Conservation (phyloP, 768 basidiomycete species). For the Mycena kentingensis region DNA sequence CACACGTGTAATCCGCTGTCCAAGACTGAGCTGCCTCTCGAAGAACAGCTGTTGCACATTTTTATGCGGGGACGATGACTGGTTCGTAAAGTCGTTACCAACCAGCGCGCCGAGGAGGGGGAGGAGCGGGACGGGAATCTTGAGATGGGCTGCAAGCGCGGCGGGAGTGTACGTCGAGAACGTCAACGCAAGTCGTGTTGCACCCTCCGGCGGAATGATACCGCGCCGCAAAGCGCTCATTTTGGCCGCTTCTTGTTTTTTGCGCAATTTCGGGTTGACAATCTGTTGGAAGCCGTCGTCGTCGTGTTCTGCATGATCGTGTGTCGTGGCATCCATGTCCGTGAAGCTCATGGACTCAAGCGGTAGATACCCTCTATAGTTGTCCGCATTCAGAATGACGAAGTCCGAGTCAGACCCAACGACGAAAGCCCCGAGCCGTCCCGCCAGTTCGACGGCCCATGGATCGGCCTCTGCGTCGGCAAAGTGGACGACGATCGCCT, state of each 20-base stretch:
- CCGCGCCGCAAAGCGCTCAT: constrained; percentile 39
- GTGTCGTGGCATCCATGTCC: constrained; percentile 29
- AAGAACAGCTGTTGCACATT: constrained; percentile 69
- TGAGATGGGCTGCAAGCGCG: constrained; percentile 61
- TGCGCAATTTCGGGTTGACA: constrained; percentile 52
- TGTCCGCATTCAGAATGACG: constrained; percentile 72
- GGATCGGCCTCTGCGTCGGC: constrained; percentile 85
- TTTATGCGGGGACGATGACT: constrained; percentile 47
- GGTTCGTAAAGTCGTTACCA: constrained; percentile 77
- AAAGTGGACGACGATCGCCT: constrained; percentile 58
- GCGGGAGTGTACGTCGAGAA: constrained; percentile 63
- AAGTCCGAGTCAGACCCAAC: constrained; percentile 83
- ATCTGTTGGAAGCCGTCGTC: constrained; percentile 60
- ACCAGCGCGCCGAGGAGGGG: constrained; percentile 78
- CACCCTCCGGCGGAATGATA: constrained; percentile 55
- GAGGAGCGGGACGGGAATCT: constrained; percentile 68
- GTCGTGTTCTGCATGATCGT: constrained; percentile 24
- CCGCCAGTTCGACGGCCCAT: constrained; percentile 83
- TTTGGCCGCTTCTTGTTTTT: constrained; percentile 35
- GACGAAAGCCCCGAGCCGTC: constrained; percentile 70
- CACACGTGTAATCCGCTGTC: constrained; percentile 68
- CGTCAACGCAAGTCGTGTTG: constrained; percentile 50
- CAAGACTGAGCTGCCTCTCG: constrained; percentile 53
- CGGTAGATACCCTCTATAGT: constrained; percentile 77
- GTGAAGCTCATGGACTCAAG: constrained; percentile 77